Evolutionary conservation across 2,329 filamentous ascomycete species (phyloP).

Genomic region (Alternaria arbusti): DNA sequence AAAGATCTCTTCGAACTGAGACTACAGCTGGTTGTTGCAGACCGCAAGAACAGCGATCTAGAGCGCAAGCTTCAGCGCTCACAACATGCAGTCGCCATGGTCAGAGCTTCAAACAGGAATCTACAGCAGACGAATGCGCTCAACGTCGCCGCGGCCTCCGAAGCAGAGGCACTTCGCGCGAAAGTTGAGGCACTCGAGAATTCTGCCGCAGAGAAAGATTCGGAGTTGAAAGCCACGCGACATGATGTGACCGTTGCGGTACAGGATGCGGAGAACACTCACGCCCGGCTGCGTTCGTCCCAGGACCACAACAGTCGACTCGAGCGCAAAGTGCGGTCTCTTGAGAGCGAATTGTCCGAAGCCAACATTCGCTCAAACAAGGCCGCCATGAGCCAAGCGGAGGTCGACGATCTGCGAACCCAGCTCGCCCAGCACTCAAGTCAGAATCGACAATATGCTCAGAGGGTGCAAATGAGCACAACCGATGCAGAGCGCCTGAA

Average conservation of each 20-base stretch:
- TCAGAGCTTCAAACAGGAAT: not conserved
- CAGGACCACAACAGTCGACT: too few species aligned
- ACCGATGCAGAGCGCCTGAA: too few species aligned
- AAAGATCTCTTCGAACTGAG: not conserved
- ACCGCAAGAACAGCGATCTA: not conserved
- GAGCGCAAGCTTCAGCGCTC: not conserved
- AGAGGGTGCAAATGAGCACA: not conserved
- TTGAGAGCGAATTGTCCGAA: not conserved
- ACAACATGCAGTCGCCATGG: not conserved
- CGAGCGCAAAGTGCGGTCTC: too few species aligned
- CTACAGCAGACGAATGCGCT: not conserved
- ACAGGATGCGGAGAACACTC: too few species aligned
- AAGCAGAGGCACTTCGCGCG: not conserved
- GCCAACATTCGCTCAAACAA: not conserved
- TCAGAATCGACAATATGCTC: not conserved
- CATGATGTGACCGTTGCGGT: too few species aligned
- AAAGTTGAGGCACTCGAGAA: not conserved
- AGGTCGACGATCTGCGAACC: not conserved
- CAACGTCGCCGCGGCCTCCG: too few species aligned
- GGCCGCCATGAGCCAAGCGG: too few species aligned
- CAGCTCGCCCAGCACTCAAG: not conserved
- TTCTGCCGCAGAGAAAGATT: too few species aligned
- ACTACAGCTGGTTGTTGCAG: not conserved
- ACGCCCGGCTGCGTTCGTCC: too few species aligned
- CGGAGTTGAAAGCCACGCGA: too few species aligned